Conservation (phyloP, 345 rosid genomes). For the Syzygium jambos region DNA sequence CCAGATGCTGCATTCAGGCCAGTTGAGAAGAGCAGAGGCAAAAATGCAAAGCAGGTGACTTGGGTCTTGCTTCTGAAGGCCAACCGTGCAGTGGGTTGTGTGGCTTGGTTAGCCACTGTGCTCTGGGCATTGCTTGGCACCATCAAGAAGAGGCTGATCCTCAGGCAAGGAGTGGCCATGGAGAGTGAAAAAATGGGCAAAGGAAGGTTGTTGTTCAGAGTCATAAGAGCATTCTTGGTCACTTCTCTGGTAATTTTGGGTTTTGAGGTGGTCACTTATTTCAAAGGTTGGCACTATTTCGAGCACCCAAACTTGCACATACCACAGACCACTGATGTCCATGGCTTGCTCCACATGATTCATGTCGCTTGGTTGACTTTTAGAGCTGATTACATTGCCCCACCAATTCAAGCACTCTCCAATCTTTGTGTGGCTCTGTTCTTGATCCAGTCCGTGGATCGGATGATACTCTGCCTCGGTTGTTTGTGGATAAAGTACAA, state of each 20-base stretch:
- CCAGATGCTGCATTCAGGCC: constrained; percentile 87
- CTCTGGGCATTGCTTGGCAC: constrained; percentile 80
- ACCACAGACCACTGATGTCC: not conserved
- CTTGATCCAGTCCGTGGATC: constrained; percentile 14
- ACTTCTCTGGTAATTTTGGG: not conserved
- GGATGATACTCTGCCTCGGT: constrained; percentile 9
- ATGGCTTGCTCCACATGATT: not conserved
- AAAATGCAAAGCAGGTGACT: constrained; percentile 81
- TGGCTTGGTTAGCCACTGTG: constrained; percentile 64
- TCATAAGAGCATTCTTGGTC: constrained; percentile 1
- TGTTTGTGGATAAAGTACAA: constrained; percentile 12
- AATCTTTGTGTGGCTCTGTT: constrained; percentile 10
- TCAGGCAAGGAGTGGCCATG: constrained; percentile 45
- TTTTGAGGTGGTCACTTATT: constrained; percentile 5
- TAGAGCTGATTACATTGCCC: constrained; percentile 8
- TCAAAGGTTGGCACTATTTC: constrained; percentile 2
- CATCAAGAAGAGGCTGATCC: constrained; percentile 57
- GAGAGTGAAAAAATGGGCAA: not conserved
- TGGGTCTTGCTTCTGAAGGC: constrained; percentile 95
- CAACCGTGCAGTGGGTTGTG: constrained; percentile 76
- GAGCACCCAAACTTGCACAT: not conserved
- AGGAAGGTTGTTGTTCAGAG: not conserved
- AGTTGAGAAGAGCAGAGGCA: constrained; percentile 74
- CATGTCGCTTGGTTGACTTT: constrained; percentile 7
- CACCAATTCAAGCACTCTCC: constrained; percentile 6